These are phyloP conservation scores for Populus hybrid DNA, from an alignment of 441 rosid genomes.

Conservation along the genomic window DNA sequence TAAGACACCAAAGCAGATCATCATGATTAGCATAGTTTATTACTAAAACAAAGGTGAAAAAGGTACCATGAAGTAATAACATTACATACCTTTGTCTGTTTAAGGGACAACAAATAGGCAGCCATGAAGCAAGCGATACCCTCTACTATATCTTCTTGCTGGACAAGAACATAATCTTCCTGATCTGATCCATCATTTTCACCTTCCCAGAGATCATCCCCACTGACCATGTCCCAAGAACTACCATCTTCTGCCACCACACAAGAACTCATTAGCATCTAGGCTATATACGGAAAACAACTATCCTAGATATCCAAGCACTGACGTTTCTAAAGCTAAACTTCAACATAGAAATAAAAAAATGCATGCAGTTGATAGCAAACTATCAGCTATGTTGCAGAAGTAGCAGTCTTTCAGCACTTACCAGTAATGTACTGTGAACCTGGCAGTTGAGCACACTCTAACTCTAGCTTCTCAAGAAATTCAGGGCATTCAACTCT, in stretches of 20 bases:
- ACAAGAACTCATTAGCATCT: constrained; percentile 18
- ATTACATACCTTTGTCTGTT: constrained; percentile 73
- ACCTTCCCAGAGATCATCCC: constrained; percentile 73
- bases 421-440: constrained; percentile 58
- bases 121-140: constrained; percentile 95
- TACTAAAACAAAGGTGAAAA: not conserved
- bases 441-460: constrained; percentile 49
- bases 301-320: not conserved
- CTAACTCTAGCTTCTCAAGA: constrained; percentile 59
- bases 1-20: not conserved
- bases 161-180: constrained; percentile 86
- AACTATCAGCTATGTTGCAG: not conserved
- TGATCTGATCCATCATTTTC: constrained; percentile 43
- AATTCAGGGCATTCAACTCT: constrained; percentile 74
- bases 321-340: not conserved
- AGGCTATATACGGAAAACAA: not conserved
- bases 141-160: constrained; percentile 92
- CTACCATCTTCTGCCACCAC: constrained; percentile 62
- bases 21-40: not conserved
- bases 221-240: constrained; percentile 81
- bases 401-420: constrained; percentile 12
- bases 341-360: constrained; percentile 2
- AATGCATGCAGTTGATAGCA: not conserved
- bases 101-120: constrained; percentile 75
- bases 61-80: not conserved